phyloP scores from a whole-genome alignment of 2,329 filamentous ascomycete genomes.

The Diaporthe longicolla region DNA sequence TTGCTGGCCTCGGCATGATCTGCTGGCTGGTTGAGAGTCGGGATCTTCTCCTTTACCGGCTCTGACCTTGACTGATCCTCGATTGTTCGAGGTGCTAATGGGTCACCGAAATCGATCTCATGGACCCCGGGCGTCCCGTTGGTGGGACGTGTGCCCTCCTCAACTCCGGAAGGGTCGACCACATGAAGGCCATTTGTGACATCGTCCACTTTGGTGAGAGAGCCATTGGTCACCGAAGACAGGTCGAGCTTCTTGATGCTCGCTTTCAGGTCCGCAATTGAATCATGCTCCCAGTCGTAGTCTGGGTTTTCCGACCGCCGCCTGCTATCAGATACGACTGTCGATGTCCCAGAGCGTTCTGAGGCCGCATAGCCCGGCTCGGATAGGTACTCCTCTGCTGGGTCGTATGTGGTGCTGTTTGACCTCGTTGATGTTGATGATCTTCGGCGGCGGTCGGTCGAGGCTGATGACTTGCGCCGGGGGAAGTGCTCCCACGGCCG shows the following conservation, averaged over 20 bases:
- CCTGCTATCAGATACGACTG: neutral
- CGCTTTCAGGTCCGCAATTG: slow-evolving; percentile 1
- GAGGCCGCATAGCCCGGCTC: neutral
- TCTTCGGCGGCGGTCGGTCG: neutral
- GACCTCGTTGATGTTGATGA: neutral
- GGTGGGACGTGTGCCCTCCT: neutral
- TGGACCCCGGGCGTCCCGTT: neutral
- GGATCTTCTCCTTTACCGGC: neutral
- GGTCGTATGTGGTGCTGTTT: slow-evolving; percentile 1
- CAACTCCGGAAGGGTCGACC: neutral
- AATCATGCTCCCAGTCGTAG: slow-evolving; percentile 25
- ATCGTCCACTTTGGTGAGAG: neutral
- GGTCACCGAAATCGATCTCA: neutral
- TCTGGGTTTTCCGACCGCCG: slow-evolving; percentile 4
- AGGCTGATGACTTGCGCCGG: slow-evolving; percentile 4
- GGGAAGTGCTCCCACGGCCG: slow-evolving; percentile 19
- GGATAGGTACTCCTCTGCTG: neutral
- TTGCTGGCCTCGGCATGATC: neutral
- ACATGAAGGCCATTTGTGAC: neutral
- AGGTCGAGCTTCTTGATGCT: neutral
- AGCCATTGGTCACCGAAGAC: neutral
- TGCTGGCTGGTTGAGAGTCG: neutral
- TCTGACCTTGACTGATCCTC: neutral
- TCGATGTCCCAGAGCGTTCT: neutral
- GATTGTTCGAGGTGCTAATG: neutral